Conservation (phyloP, 768 basidiomycete species). For the Dioszegia hungarica region DNA sequence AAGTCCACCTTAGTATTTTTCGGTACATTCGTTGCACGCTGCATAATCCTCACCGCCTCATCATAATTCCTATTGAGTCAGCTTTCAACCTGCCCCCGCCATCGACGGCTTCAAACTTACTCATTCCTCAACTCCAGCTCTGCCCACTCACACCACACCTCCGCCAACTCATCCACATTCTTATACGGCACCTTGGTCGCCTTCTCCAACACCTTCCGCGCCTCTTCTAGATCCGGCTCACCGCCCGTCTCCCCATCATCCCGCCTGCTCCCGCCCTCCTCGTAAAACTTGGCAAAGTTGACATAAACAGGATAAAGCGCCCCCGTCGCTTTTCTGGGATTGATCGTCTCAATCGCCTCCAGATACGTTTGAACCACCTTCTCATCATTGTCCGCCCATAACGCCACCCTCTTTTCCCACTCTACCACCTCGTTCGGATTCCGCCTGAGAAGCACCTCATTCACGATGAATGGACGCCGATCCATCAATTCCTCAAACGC, state of each 20-base stretch:
- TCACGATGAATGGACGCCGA: conserved; percentile 88
- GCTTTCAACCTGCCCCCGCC: not conserved
- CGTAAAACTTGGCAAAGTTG: conserved; percentile 96
- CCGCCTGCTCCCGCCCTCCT: conserved; percentile 72
- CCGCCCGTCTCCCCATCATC: conserved; percentile 59
- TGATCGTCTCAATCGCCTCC: conserved; percentile 78
- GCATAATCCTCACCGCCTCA: conserved; percentile 91
- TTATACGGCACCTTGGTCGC: conserved; percentile 87
- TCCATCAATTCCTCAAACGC: conserved; percentile 93
- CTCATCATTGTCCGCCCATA: conserved; percentile 89
- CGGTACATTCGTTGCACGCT: conserved; percentile 85
- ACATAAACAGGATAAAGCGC: conserved; percentile 85
- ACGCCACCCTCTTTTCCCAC: conserved; percentile 94
- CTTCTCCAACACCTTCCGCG: conserved; percentile 89
- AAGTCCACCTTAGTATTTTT: conserved; percentile 86
- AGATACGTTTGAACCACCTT: conserved; percentile 94
- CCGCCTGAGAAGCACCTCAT: conserved; percentile 84
- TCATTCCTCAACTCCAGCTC: conserved; percentile 96
- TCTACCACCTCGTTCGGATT: conserved; percentile 98
- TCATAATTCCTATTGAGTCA: conserved; percentile 73
- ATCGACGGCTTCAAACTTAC: conserved; percentile 55
- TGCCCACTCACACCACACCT: conserved; percentile 99
- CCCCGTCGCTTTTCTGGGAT: conserved; percentile 81
- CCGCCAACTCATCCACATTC: conserved; percentile 93
- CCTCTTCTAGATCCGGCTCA: conserved; percentile 74